Conservation (phyloP, 768 basidiomycete species). For the Tylopilus rubrobrunneus region DNA sequence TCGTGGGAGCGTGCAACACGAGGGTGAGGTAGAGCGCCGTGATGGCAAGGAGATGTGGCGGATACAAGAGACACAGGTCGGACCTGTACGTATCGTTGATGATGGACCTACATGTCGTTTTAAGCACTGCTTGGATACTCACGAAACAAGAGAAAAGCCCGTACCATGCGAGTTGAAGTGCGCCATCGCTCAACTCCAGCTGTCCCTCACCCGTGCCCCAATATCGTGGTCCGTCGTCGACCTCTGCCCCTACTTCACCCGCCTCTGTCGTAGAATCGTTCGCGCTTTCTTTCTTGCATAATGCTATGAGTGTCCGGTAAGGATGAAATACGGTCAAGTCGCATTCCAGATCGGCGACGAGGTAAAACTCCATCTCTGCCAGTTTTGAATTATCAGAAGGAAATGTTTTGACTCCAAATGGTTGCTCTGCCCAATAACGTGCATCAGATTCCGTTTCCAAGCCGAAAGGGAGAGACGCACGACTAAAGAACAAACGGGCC, state of each 20-base stretch:
- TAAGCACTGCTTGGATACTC: background rate
- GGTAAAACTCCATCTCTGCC: slow-evolving; percentile 99
- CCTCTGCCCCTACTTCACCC: slow-evolving; percentile 47
- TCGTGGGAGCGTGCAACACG: slow-evolving; percentile 62
- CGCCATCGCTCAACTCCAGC: slow-evolving; percentile 69
- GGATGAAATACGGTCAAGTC: slow-evolving; percentile 93
- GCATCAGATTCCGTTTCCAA: too few species aligned
- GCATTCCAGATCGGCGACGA: slow-evolving; percentile 94
- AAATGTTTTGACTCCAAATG: slow-evolving; percentile 75
- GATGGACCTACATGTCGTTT: slow-evolving; percentile 65
- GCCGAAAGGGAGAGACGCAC: slow-evolving; percentile 36
- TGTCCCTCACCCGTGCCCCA: slow-evolving; percentile 82
- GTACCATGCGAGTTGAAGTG: slow-evolving; percentile 90
- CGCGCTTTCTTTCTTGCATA: slow-evolving; percentile 59
- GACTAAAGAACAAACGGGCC: slow-evolving; percentile 70
- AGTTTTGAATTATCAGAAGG: slow-evolving; percentile 85
- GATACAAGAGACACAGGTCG: slow-evolving; percentile 89
- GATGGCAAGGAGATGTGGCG: slow-evolving; percentile 92
- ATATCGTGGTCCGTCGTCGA: slow-evolving; percentile 58
- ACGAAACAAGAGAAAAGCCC: slow-evolving; percentile 17
- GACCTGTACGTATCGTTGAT: slow-evolving; percentile 96
- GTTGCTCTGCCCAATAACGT: slow-evolving; percentile 41
- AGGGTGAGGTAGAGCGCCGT: slow-evolving; percentile 88
- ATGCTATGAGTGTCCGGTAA: slow-evolving; percentile 79
- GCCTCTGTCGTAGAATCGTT: slow-evolving; percentile 50